Percentiles rank a stretch among this genome's conserved stretches.
These are phyloP conservation scores for Tylopilus plumbeoviolaceoides DNA, from an alignment of 768 basidiomycete species.

Conservation along the genomic window DNA sequence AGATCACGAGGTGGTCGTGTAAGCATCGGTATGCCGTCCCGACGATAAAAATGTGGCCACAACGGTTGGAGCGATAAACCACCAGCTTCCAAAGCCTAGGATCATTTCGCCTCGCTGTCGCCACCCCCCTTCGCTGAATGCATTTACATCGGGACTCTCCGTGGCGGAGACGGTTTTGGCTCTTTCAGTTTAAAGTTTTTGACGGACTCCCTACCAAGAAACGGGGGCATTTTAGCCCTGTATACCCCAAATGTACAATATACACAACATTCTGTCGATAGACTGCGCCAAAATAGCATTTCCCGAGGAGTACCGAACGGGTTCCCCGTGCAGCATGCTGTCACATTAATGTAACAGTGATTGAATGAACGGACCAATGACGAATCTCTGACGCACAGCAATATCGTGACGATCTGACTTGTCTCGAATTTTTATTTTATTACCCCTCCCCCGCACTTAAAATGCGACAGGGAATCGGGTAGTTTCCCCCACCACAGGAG, in stretches of 20 bases:
- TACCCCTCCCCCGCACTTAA: slow-evolving; percentile 19
- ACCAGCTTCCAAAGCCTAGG: slow-evolving; percentile 8
- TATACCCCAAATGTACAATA: slow-evolving; percentile 22
- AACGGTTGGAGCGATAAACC: slow-evolving; percentile 9
- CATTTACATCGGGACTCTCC: slow-evolving; percentile 18
- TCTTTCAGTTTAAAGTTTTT: slow-evolving; percentile 36
- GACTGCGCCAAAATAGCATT: slow-evolving; percentile 24
- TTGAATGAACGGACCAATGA: slow-evolving; percentile 20
- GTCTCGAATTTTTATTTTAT: slow-evolving; percentile 17
- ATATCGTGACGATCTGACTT: slow-evolving; percentile 25
- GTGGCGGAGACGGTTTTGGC: slow-evolving; percentile 30
- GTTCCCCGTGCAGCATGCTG: slow-evolving; percentile 24
- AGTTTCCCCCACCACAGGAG: slow-evolving; percentile 1
- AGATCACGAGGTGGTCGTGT: slow-evolving; percentile 4
- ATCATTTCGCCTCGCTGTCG: slow-evolving; percentile 21
- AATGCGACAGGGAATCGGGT: slow-evolving; percentile 10
- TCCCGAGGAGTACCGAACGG: slow-evolving; percentile 31
- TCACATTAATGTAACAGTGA: slow-evolving; percentile 21
- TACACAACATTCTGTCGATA: slow-evolving; percentile 12
- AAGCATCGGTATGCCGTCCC: slow-evolving; percentile 24
- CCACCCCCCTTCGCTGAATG: slow-evolving; percentile 17
- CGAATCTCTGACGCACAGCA: slow-evolving; percentile 20
- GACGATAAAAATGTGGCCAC: slow-evolving; percentile 14
- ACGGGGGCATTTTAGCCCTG: slow-evolving; percentile 15
- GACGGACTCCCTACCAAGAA: slow-evolving; percentile 19